phyloP scores from a whole-genome alignment of 306 rosid genomes.

The Senna tora region DNA sequence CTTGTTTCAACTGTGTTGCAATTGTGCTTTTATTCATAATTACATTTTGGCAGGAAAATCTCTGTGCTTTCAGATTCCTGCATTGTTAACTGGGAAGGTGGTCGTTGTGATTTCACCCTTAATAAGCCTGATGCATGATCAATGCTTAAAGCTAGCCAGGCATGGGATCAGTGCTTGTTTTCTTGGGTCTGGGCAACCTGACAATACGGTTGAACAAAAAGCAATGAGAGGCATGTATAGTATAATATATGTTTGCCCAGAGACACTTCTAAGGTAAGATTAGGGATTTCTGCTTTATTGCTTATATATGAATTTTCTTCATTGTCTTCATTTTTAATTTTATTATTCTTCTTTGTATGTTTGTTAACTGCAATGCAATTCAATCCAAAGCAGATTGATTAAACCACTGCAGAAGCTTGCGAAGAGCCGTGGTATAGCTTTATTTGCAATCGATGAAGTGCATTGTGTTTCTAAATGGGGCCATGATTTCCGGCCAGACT shows the following conservation, averaged over 20 bases:
- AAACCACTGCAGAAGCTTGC: constrained; percentile 79
- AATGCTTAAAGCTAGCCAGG: constrained; percentile 77
- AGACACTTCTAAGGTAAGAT: constrained; percentile 79
- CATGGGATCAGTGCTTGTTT: constrained; percentile 87
- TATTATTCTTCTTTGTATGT: constrained; percentile 23
- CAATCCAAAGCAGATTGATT: constrained; percentile 61
- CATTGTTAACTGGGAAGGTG: constrained; percentile 86
- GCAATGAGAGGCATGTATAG: constrained; percentile 84
- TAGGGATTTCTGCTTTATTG: constrained; percentile 16
- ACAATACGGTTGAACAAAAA: constrained; percentile 75
- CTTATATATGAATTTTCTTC: background rate
- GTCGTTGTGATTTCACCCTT: constrained; percentile 95
- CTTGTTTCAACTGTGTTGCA: constrained; percentile 24
- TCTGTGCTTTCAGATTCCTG: constrained; percentile 92
- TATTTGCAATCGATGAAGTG: constrained; percentile 93
- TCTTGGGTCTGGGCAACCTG: constrained; percentile 97
- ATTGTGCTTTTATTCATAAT: constrained; percentile 25
- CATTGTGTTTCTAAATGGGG: constrained; percentile 99
- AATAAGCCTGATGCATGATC: constrained; percentile 97
- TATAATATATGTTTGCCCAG: constrained; percentile 87
- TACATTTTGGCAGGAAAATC: constrained; percentile 78
- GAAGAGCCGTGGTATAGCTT: constrained; percentile 77
- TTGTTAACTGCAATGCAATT: background rate
- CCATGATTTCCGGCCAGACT: constrained; percentile 93
- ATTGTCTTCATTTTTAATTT: background rate